These are phyloP conservation scores for Phytophthora kernoviae DNA, from an alignment of 352 stramenopile genomes.

Conservation along the genomic window DNA sequence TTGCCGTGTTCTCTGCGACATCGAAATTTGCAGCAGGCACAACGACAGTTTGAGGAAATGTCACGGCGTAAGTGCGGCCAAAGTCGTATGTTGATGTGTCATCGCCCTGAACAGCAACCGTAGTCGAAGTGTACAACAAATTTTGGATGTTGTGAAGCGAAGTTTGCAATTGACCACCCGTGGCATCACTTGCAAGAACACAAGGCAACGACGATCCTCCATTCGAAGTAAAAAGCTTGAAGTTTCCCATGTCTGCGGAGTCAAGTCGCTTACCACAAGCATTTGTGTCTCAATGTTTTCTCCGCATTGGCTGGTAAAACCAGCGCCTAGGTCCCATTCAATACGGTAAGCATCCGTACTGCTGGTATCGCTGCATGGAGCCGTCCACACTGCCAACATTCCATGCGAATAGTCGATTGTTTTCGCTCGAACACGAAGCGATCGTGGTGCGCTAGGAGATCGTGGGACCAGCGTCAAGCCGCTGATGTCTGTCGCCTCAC, in stretches of 20 bases:
- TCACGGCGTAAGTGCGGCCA: constrained; percentile 67
- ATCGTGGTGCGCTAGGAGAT: constrained; percentile 51
- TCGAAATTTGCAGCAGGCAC: constrained; percentile 13
- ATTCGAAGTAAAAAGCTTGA: constrained; percentile 8
- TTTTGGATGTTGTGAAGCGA: constrained; percentile 21
- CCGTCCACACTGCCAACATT: constrained; percentile 75
- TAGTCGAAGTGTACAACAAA: constrained; percentile 27
- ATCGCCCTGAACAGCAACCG: constrained; percentile 50
- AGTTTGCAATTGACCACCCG: constrained; percentile 20
- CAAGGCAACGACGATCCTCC: constrained; percentile 14
- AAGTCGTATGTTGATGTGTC: constrained; percentile 69
- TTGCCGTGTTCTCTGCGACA: constrained; percentile 25
- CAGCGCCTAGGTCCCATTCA: constrained; percentile 94
- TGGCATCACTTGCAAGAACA: constrained; percentile 9
- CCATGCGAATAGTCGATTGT: constrained; percentile 36
- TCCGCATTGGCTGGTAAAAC: constrained; percentile 84
- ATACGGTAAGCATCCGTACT: constrained; percentile 87
- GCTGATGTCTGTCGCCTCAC: constrained; percentile 37
- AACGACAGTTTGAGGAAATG: constrained; percentile 55
- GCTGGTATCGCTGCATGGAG: constrained; percentile 80
- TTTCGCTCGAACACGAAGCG: constrained; percentile 78
- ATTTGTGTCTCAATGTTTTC: constrained; percentile 75
- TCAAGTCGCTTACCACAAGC: constrained; percentile 36
- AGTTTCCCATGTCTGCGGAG: not conserved
- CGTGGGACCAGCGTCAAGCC: constrained; percentile 38